phyloP scores from a whole-genome alignment of 148 eudicot species.

The Rhododendron mucronatum region DNA sequence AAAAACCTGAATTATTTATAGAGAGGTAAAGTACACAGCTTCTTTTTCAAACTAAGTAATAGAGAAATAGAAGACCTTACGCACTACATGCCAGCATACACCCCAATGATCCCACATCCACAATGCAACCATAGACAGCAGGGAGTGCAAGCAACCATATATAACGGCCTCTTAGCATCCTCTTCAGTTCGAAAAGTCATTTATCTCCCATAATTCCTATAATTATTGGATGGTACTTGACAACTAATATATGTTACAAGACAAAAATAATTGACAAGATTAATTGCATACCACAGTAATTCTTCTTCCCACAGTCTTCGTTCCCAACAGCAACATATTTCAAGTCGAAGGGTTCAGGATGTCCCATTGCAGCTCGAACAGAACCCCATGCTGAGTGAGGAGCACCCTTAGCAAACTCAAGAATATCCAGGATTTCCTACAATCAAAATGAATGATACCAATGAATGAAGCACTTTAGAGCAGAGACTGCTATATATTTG shows the following conservation, averaged over 20 bases:
- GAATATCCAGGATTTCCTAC: conserved; percentile 67
- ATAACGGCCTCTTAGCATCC: no score
- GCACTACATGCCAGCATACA: no score
- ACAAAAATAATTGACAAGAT: not conserved
- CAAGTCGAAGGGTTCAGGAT: conserved; percentile 49
- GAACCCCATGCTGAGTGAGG: conserved; percentile 66
- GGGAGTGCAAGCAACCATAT: no score
- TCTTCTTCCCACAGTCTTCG: conserved; percentile 63
- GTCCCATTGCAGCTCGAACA: conserved; percentile 70
- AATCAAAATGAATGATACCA: conserved; percentile 9
- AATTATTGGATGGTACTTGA: not conserved
- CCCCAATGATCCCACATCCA: no score
- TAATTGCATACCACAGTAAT: conserved; percentile 53
- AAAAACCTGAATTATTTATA: no score
- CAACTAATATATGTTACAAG: not conserved
- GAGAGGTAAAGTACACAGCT: no score
- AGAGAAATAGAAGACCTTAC: no score
- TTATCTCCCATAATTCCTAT: no score
- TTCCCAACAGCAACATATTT: conserved; percentile 59
- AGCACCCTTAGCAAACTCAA: conserved; percentile 79
- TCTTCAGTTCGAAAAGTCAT: no score
- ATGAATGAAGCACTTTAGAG: not conserved
- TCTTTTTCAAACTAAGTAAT: no score
- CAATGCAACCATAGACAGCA: no score
- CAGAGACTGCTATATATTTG: not conserved